Evolutionary conservation across 139 green algal genomes (phyloP), one percentile per base, ranked within the genome.

Genomic region (Astrephomene gubernaculifera): DNA sequence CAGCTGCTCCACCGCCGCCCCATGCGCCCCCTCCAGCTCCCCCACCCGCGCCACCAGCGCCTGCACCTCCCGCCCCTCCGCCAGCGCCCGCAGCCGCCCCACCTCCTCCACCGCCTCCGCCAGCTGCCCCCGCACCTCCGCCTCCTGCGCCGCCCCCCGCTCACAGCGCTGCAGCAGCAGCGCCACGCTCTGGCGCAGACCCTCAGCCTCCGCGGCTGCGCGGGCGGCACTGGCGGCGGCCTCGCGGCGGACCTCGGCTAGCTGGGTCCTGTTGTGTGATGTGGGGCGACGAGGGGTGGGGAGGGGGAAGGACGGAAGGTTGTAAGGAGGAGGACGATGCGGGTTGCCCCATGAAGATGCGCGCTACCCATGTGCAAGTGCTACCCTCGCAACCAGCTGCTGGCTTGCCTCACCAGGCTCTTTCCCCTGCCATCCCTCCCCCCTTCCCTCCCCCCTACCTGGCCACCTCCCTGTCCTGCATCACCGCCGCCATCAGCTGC

Each of bases 401-500:
- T n/a, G n/a, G n/a, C n/a, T n/a, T n/a, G n/a, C n/a, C n/a, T n/a
- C n/a, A n/a, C n/a, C n/a, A n/a, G n/a, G n/a, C n/a, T n/a, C n/a
- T n/a, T n/a, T n/a, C n/a, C n/a, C n/a, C n/a, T n/a, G n/a, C n/a
- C n/a, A n/a, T n/a, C n/a, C n/a, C n/a, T n/a, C n/a, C n/a, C n/a
- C n/a, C n/a, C n/a, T n/a, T 38, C 61, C 31, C 1, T 12, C 61
- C 29, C 35, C 35, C 73, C 36, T 41, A 82, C 74, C 74, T 82
- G 36, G 57, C 54, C 6, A 27, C 38, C 38, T 71, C 54, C 29
- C 74, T 35, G 74, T 82, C 74, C 39, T 35, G 19, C 57, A 82
- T 6, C 54, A 67, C 74, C 12, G 74, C 74, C 25, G 38, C 54
- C 54, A 82, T 24, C 36, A 82, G 39, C 74, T 71, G 74, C 36